These are phyloP conservation scores for Colletotrichum graminicola DNA, from an alignment of 2,329 filamentous ascomycete species.

Conservation along the genomic window DNA sequence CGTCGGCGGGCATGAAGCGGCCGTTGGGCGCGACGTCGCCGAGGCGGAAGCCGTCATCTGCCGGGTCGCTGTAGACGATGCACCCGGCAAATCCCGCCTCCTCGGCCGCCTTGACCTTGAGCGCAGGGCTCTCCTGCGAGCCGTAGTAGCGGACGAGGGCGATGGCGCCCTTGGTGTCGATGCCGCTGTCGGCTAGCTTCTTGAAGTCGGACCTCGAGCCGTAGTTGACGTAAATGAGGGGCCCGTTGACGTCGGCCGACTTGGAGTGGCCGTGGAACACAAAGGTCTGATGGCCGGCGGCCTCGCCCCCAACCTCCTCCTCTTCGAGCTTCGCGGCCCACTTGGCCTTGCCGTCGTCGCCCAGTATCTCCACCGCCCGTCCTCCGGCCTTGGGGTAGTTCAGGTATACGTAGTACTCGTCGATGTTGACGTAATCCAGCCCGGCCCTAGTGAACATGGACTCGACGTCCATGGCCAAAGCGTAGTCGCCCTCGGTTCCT, in stretches of 20 bases:
- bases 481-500: conserved; percentile 93
- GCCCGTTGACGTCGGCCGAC: conserved; percentile 86
- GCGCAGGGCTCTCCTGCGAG: conserved; percentile 75
- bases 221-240: conserved; percentile 92
- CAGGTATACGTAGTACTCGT: conserved; percentile 89
- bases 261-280: conserved; percentile 93
- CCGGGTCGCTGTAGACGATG: conserved; percentile 92
- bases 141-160: conserved; percentile 86
- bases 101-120: conserved; percentile 93
- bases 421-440: conserved; percentile 80
- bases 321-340: conserved; percentile 92
- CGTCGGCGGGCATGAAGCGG: conserved; percentile 83
- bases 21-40: conserved; percentile 82
- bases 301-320: conserved; percentile 73
- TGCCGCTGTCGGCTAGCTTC: conserved; percentile 74
- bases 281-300: conserved; percentile 76
- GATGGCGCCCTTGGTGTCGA: conserved; percentile 83
- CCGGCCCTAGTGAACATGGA: conserved; percentile 78
- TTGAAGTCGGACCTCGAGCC: conserved; percentile 88
- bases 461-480: conserved; percentile 86
- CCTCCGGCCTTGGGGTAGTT: conserved; percentile 88
- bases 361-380: conserved; percentile 83
- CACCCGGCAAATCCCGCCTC: conserved; percentile 87
- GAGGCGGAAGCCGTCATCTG: conserved; percentile 82
- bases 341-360: conserved; percentile 70